phyloP scores from a whole-genome alignment of 139 green algal species.

The Micromonas commoda region DNA sequence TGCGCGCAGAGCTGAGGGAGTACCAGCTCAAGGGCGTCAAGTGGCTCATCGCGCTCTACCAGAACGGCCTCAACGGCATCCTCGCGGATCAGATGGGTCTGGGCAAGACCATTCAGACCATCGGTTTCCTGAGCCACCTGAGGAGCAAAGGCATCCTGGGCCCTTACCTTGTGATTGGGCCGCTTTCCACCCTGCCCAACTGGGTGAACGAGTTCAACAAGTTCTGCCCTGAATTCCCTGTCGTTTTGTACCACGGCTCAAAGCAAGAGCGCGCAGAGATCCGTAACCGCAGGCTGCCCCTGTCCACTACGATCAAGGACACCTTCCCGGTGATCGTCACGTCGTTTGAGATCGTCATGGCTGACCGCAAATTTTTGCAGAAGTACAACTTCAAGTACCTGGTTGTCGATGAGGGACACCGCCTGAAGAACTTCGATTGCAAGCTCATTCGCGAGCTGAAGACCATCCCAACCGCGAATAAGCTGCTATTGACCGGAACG shows the following conservation, averaged over 20 bases:
- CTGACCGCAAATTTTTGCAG: constrained; percentile 67
- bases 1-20: constrained; percentile 50
- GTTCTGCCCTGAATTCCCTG: constrained; percentile 61
- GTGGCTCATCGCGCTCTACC: constrained; percentile 51
- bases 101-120: constrained; percentile 42
- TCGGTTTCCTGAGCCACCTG: constrained; percentile 56
- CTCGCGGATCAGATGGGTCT: constrained; percentile 78
- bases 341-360: constrained; percentile 82
- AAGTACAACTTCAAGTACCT: constrained; percentile 62
- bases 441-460: constrained; percentile 47
- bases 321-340: constrained; percentile 70
- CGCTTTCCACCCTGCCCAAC: constrained; percentile 81
- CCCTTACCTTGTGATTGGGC: constrained; percentile 85
- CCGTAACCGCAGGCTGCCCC: constrained; percentile 84
- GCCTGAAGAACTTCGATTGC: constrained; percentile 74
- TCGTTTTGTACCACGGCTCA: constrained; percentile 52
- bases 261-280: constrained; percentile 66
- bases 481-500: constrained; percentile 85
- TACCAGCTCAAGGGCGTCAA: constrained; percentile 70
- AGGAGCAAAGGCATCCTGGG: constrained; percentile 39
- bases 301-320: constrained; percentile 48
- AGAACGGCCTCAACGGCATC: constrained; percentile 55
- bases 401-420: constrained; percentile 70
- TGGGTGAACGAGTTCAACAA: constrained; percentile 83
- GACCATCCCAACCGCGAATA: constrained; percentile 64